Evolutionary conservation across 1,284 basidiomycete species (phyloP).

Genomic region (Rhizopogon hawkerae): DNA sequence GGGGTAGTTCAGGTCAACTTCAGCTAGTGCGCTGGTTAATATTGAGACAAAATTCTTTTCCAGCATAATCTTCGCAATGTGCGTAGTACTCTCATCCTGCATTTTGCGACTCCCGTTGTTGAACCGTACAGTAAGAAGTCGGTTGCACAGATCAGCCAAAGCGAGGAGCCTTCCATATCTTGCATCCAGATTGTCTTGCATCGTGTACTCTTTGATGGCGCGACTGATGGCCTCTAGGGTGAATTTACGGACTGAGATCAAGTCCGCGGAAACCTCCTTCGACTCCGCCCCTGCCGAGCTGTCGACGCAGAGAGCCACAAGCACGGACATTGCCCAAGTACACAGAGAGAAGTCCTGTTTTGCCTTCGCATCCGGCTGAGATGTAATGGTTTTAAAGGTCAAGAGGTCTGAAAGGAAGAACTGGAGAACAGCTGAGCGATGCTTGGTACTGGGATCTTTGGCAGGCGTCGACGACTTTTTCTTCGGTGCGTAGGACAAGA

Average conservation of each 20-base stretch:
- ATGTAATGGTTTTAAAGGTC: conserved; percentile 65
- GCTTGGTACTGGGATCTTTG: conserved; percentile 51
- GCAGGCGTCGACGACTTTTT: conserved; percentile 52
- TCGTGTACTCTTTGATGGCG: conserved; percentile 75
- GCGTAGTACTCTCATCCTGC: conserved; percentile 77
- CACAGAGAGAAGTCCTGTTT: conserved; percentile 60
- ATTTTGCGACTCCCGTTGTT: conserved; percentile 51
- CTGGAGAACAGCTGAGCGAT: conserved; percentile 59
- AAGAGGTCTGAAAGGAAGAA: conserved; percentile 75
- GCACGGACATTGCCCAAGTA: conserved; percentile 86
- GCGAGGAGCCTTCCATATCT: conserved; percentile 88
- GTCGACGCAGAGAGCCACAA: conserved; percentile 90
- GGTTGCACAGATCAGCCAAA: conserved; percentile 81
- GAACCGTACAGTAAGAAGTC: conserved; percentile 76
- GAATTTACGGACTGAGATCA: conserved; percentile 81
- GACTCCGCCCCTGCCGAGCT: conserved; percentile 55
- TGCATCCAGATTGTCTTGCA: conserved; percentile 60
- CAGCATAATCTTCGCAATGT: conserved; percentile 96
- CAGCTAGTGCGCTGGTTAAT: conserved; percentile 82
- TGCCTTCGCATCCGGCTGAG: conserved; percentile 45
- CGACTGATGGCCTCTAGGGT: conserved; percentile 85
- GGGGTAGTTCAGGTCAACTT: conserved; percentile 95
- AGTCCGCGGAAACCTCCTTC: conserved; percentile 72
- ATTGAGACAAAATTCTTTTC: conserved; percentile 95
- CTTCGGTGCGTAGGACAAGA: conserved; percentile 73